Percentiles rank a stretch among this genome's conserved stretches.
Evolutionary conservation across 2,329 filamentous ascomycete species (phyloP).

Genomic region (Epichloe scottii): DNA sequence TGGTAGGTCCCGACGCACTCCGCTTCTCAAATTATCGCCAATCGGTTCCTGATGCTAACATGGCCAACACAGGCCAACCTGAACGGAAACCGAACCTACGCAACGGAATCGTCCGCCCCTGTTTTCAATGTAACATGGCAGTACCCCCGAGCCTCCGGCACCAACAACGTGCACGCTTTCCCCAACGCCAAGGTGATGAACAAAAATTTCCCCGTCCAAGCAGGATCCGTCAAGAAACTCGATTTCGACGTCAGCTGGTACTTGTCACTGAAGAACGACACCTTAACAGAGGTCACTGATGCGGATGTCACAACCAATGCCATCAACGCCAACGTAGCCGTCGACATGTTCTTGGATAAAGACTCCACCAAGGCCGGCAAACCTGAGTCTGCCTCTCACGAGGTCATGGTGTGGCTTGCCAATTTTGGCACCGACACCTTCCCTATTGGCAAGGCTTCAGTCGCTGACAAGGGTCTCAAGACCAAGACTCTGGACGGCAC

Average conservation of each 20-base stretch:
- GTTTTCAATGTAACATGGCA: slow-evolving; percentile 41
- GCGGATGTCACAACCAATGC: slow-evolving; percentile 19
- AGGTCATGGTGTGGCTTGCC: slow-evolving; percentile 47
- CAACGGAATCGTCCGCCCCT: slow-evolving; percentile 32
- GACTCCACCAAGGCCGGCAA: slow-evolving; percentile 27
- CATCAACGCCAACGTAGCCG: slow-evolving; percentile 42
- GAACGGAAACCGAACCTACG: slow-evolving; percentile 32
- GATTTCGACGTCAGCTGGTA: slow-evolving; percentile 36
- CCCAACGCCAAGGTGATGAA: slow-evolving; percentile 38
- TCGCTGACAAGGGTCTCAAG: slow-evolving; percentile 14
- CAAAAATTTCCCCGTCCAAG: slow-evolving; percentile 28
- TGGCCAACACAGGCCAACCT: slow-evolving; percentile 1
- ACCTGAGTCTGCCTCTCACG: slow-evolving; percentile 31
- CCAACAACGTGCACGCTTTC: slow-evolving; percentile 38
- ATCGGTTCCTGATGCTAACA: neutral
- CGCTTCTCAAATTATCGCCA: neutral
- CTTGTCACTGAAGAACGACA: slow-evolving; percentile 30
- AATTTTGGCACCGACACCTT: slow-evolving; percentile 32
- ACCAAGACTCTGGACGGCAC: slow-evolving; percentile 27
- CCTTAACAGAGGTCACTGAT: slow-evolving; percentile 22
- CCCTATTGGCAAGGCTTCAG: slow-evolving; percentile 28
- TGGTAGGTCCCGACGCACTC: slow-evolving; percentile 29
- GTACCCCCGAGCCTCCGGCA: slow-evolving; percentile 24
- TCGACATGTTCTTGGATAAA: slow-evolving; percentile 45
- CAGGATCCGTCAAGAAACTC: slow-evolving; percentile 27